These are phyloP conservation scores for Tylopilus rubrobrunneus DNA, from an alignment of 768 basidiomycete species.

Conservation along the genomic window DNA sequence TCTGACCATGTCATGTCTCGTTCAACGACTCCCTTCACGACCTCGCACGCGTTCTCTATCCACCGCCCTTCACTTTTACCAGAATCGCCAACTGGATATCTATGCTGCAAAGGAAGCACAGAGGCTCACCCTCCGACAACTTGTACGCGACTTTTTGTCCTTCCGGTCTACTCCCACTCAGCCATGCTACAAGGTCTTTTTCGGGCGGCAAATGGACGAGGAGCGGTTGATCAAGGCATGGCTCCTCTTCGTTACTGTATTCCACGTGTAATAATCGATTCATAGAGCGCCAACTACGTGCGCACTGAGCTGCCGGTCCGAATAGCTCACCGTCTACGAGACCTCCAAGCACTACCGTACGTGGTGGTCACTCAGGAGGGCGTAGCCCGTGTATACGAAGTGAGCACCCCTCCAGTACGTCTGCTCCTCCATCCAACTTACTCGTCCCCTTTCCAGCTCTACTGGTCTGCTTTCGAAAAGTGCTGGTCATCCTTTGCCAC, in stretches of 20 bases:
- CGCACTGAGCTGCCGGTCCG: conserved; percentile 85
- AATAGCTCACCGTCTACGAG: conserved; percentile 82
- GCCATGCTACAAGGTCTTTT: conserved; percentile 59
- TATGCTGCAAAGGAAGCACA: conserved; percentile 75
- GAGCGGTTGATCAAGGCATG: conserved; percentile 73
- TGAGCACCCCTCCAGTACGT: conserved; percentile 32
- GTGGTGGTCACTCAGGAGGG: conserved; percentile 84
- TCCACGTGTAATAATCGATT: background rate
- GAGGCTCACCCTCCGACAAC: conserved; percentile 70
- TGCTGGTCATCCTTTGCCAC: conserved; percentile 28
- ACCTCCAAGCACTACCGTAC: conserved; percentile 83
- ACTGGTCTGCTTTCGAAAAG: conserved; percentile 87
- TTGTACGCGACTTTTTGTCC: conserved; percentile 43
- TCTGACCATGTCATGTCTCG: conserved; percentile 25
- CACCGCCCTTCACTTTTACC: conserved; percentile 66
- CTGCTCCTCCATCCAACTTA: background rate
- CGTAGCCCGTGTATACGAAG: conserved; percentile 80
- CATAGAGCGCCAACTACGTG: conserved; percentile 85
- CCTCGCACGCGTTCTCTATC: conserved; percentile 19
- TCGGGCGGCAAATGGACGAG: conserved; percentile 77
- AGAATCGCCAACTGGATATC: conserved; percentile 76
- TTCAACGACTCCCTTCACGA: conserved; percentile 14
- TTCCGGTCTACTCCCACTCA: background rate
- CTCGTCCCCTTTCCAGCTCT: conserved; percentile 46
- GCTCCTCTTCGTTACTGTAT: background rate